Evolutionary conservation across 495 filamentous ascomycete genomes (phyloP).

Genomic region (Bathelium albidoporum): DNA sequence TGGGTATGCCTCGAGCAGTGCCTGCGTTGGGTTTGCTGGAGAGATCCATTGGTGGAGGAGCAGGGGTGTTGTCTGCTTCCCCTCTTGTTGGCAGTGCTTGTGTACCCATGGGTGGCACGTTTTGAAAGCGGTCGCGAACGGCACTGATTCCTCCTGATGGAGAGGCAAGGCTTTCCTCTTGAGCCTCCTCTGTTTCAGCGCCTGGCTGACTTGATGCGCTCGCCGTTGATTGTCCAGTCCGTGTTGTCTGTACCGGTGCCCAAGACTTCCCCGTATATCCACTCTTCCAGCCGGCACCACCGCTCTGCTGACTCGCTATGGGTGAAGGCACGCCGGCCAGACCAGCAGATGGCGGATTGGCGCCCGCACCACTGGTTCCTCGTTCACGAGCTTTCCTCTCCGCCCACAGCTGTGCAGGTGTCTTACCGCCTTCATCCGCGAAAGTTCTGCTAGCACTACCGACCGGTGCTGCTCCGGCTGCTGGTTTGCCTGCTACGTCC

Average conservation of each 20-base stretch:
- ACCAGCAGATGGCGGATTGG: conserved; percentile 25
- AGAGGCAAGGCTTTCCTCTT: conserved; percentile 36
- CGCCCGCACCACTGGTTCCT: conserved; percentile 39
- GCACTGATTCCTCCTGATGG: conserved; percentile 52
- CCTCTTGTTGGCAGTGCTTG: conserved; percentile 36
- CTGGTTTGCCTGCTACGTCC: conserved; percentile 38
- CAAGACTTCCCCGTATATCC: conserved; percentile 80
- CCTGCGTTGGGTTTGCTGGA: conserved; percentile 50
- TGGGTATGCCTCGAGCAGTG: conserved; percentile 49
- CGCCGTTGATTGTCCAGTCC: conserved; percentile 52
- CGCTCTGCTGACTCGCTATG: conserved; percentile 56
- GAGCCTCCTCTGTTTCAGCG: conserved; percentile 38
- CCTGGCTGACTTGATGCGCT: conserved; percentile 48
- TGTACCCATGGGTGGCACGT: conserved; percentile 55
- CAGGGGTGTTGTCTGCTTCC: conserved; percentile 39
- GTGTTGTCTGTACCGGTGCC: conserved; percentile 66
- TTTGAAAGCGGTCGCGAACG: conserved; percentile 68
- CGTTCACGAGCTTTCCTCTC: conserved; percentile 85
- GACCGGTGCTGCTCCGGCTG: conserved; percentile 45
- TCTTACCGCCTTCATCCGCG: conserved; percentile 90
- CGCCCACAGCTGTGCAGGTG: conserved; percentile 91
- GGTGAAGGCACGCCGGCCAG: conserved; percentile 39
- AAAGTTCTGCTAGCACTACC: conserved; percentile 83
- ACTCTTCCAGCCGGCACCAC: conserved; percentile 72
- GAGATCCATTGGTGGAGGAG: conserved; percentile 52